Evolutionary conservation across 2,329 filamentous ascomycete genomes (phyloP), one percentile per base, ranked within the genome.

Genomic region (Hortaea sp.): DNA sequence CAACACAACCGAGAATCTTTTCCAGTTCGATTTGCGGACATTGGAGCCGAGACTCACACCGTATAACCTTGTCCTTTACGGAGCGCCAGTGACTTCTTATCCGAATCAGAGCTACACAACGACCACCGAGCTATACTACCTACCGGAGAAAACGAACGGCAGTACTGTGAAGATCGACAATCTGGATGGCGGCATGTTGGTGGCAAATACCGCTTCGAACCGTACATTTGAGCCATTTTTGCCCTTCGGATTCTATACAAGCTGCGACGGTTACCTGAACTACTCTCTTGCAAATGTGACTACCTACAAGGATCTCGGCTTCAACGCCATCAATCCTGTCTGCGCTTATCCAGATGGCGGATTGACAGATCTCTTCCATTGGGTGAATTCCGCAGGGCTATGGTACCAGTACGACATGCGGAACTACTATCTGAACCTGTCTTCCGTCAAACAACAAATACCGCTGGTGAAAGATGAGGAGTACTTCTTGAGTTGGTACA

Each of bases 111-210:
- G 55, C 0, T 72, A 64, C 50, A 63, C 54, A 2, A 61, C 63
- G 1, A 63, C 48, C 2, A 66, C 68, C 0, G 49, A 61, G 35
- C 45, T 75, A 5, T 68, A 64, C 44, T 56, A 69, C 31, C 59
- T 75, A 0, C 71, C 72, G 3, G 53, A 53, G 1, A 66, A 68
- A 4, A 66, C 64, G 4, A 63, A 65, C 42, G 71, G 72, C 29
- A 73, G 68, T 47, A 65, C 67, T 4, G 67, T 69, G 5, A 72
- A 70, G 49, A 61, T 75, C 4, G 73, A 75, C 47, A 67, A 66
- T 45, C 61, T 74, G 0, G 63, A 69, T 48, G 70, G 71, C 11
- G 40, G 69, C 5, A 63, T 75, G 20, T 55, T 67, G 5, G 63
- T 73, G 0, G 65, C 66, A 34, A 67, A 68, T 45, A 52, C 57